These are phyloP conservation scores for Skeletonema menzelii DNA, from an alignment of 108 stramenopile genomes.

Conservation along the genomic window DNA sequence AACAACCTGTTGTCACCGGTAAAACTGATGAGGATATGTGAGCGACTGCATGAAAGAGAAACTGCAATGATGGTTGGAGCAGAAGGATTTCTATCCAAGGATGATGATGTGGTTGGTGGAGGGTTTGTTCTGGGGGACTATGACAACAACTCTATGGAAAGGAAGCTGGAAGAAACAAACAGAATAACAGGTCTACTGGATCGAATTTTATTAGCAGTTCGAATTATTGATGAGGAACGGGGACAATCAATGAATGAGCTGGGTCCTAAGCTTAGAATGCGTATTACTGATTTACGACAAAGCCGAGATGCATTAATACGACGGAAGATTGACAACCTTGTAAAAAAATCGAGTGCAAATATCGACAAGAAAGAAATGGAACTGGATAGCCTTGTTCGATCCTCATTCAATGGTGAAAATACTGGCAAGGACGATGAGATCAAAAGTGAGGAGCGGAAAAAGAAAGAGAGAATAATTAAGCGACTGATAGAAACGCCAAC, in stretches of 20 bases:
- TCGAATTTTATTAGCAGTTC: constrained; percentile 36
- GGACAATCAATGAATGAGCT: constrained; percentile 1
- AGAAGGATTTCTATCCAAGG: constrained; percentile 17
- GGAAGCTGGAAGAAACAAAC: constrained; percentile 15
- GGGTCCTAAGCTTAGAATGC: constrained; percentile 17
- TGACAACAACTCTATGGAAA: constrained; percentile 38
- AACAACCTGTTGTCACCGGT: constrained; percentile 30
- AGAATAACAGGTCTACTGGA: constrained; percentile 38
- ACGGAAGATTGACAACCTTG: constrained; percentile 22
- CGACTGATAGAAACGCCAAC: constrained; percentile 53
- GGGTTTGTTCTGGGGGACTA: constrained; percentile 24
- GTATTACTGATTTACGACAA: constrained; percentile 30
- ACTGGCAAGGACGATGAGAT: neutral
- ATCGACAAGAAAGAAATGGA: neutral
- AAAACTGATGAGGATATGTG: constrained; percentile 50
- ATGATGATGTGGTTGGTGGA: neutral
- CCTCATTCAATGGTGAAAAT: constrained; percentile 14
- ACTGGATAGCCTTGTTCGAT: constrained; percentile 16
- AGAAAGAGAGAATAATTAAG: constrained; percentile 27
- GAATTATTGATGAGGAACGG: constrained; percentile 37
- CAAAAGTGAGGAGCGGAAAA: constrained; percentile 12
- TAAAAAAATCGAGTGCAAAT: neutral
- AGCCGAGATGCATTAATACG: constrained; percentile 18
- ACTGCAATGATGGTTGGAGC: constrained; percentile 23
- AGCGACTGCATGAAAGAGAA: constrained; percentile 56